Percentiles rank a stretch among this genome's conserved stretches.
Conservation (phyloP, 140 eudicot genomes). For the Anethum foeniculum region DNA sequence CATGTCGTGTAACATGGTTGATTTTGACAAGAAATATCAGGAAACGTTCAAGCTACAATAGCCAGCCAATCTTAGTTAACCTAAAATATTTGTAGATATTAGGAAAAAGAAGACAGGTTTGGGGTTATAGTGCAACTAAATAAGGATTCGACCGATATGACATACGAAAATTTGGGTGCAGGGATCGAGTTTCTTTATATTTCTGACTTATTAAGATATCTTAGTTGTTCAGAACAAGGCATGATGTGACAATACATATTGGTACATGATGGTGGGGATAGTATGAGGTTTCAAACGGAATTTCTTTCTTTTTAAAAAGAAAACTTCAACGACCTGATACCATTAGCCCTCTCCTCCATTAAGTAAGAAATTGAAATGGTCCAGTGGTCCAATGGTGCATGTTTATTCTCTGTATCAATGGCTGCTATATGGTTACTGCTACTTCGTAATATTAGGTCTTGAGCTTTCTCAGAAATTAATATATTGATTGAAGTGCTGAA, state of each 20-base stretch:
- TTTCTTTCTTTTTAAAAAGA: neutral
- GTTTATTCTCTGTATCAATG: neutral
- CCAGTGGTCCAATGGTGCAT: neutral
- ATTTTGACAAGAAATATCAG: too few relatives aligned
- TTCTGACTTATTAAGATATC: neutral
- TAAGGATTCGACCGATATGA: neutral
- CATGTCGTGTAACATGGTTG: neutral
- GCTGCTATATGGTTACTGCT: neutral
- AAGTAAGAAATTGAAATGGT: neutral
- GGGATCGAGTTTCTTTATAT: neutral
- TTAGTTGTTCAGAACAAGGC: neutral
- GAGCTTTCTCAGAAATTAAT: neutral
- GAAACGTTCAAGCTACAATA: neutral
- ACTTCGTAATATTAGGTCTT: neutral
- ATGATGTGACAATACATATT: neutral
- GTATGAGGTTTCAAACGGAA: neutral
- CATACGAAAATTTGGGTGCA: neutral
- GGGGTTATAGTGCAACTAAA: neutral
- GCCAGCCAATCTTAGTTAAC: neutral
- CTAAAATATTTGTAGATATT: too few relatives aligned
- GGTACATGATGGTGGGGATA: neutral
- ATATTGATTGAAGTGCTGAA: neutral
- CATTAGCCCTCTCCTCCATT: neutral
- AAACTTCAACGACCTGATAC: neutral
- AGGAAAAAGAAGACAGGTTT: neutral